Base-by-base conservation (phyloP, 2,329 filamentous ascomycete species). In the Nannizziopsis barbatae region DNA sequence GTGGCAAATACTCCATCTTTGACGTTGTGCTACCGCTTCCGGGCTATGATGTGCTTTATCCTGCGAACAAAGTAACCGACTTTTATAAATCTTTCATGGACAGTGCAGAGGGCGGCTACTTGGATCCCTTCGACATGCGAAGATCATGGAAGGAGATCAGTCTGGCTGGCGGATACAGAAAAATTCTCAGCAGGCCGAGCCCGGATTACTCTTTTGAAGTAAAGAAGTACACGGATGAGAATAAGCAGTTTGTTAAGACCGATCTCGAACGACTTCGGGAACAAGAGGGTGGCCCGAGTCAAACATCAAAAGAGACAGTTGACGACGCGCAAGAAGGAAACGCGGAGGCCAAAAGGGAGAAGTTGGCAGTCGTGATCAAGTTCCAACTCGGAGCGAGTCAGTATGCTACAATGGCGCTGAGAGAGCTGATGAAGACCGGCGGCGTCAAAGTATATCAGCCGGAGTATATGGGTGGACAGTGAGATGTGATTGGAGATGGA, bases 21-120 rank as follows among this genome's bases (percentile, higher is more conserved):
- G 92, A 98, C 61, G 63, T 96, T 53, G 89, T 98, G 10, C 75
- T 98, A 2, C 90, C 93, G 2, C 81, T 84, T n/a, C 92, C 92
- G 0, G 92, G 92, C 14, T 95, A 81, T 69, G 88, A 95, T 57
- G 78, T 96, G 35, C 66, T 85, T 32, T 98, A 96, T 62, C 92
- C 92, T 0, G 63, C 73, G 17, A 96, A 98, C 63, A 79, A 79
- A 32, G 79, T 95, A 53, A 86, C 84, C n/a, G 74, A 79, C 2
- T 94, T 83, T 64, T 98, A 96, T 69, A 75, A 76, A 54, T 75
- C 79, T 2, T 93, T 95, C 68, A 98, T 98, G 93, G 77, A 69
- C 30, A 83, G 76, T 45, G 76, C 84, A 42, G 76, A 79, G 53
- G 89, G 92, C 52, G 90, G 90, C 9, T 70, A 72, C 1, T 73